Conservation (phyloP, 306 rosid genomes). For the Pachyrhizus erosus region DNA sequence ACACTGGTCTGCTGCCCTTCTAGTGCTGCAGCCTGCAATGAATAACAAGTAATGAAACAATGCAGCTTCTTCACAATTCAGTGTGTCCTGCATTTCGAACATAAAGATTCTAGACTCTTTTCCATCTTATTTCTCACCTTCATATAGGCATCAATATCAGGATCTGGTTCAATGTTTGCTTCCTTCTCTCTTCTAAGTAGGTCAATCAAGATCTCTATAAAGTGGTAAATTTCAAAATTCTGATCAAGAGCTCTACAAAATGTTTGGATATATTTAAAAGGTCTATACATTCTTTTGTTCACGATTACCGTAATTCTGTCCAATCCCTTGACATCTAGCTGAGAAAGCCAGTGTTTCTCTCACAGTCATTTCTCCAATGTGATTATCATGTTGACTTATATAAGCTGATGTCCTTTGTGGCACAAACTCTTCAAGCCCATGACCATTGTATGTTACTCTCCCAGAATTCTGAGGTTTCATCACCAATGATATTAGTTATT, state of each 20-base stretch:
- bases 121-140: background rate
- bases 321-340: constrained; percentile 92
- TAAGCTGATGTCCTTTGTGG: constrained; percentile 85
- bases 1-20: constrained; percentile 72
- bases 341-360: constrained; percentile 89
- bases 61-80: background rate
- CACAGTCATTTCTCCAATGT: constrained; percentile 87
- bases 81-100: background rate
- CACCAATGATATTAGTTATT: constrained; percentile 10
- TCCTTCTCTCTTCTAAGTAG: constrained; percentile 41
- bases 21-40: constrained; percentile 67
- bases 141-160: constrained; percentile 42
- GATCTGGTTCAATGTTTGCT: constrained; percentile 27
- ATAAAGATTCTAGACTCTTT: background rate
- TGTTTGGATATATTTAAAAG: background rate
- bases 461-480: constrained; percentile 64
- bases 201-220: constrained; percentile 26
- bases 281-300: background rate
- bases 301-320: constrained; percentile 61
- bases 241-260: background rate
- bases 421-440: constrained; percentile 74
- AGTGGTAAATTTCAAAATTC: background rate
- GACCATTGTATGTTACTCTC: constrained; percentile 79
- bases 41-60: background rate
- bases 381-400: constrained; percentile 81